phyloP scores from a whole-genome alignment of 2,329 filamentous ascomycete genomes.

The Paraphoma chrysanthemicola region DNA sequence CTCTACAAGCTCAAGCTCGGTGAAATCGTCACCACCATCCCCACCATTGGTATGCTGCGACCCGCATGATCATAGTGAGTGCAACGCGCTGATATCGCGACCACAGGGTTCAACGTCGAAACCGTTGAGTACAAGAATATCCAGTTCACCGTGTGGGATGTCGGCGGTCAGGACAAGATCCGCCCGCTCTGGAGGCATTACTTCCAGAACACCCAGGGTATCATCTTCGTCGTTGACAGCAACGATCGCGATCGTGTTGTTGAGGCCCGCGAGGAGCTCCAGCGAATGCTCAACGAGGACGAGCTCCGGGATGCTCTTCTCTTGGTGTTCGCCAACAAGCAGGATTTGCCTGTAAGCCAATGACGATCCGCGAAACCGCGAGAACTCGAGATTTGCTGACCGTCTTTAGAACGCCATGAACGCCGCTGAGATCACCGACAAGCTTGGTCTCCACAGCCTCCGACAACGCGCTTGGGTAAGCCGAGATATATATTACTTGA shows the following conservation, averaged over 20 bases:
- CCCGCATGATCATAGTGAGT: slow-evolving; percentile 6
- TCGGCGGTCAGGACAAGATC: slow-evolving; percentile 99
- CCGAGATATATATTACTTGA: slow-evolving; percentile 25
- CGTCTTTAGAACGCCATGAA: slow-evolving; percentile 93
- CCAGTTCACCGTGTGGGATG: slow-evolving; percentile 99
- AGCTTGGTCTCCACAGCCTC: slow-evolving; percentile 98
- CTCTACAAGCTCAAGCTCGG: slow-evolving; percentile 99
- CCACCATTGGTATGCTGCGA: slow-evolving; percentile 74
- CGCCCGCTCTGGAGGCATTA: slow-evolving; percentile 97
- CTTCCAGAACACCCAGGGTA: slow-evolving; percentile 92
- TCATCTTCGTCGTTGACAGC: slow-evolving; percentile 98
- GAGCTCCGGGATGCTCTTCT: slow-evolving; percentile 97
- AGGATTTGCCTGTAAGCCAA: slow-evolving; percentile 83
- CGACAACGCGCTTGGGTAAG: slow-evolving; percentile 98
- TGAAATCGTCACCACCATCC: slow-evolving; percentile 97
- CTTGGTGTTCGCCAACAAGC: slow-evolving; percentile 98
- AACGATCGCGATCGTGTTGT: slow-evolving; percentile 91
- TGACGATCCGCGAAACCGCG: slow-evolving; percentile 2
- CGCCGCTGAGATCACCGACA: slow-evolving; percentile 99
- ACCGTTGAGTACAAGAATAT: slow-evolving; percentile 99
- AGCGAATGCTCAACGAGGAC: slow-evolving; percentile 96
- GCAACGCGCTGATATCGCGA: slow-evolving; percentile 31
- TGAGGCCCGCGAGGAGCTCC: slow-evolving; percentile 90
- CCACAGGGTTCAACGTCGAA: slow-evolving; percentile 89
- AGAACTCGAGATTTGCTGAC: slow-evolving; percentile 17